phyloP scores from a whole-genome alignment of 192 early-diverging fungal genomes.

The Backusella morwellensis region DNA sequence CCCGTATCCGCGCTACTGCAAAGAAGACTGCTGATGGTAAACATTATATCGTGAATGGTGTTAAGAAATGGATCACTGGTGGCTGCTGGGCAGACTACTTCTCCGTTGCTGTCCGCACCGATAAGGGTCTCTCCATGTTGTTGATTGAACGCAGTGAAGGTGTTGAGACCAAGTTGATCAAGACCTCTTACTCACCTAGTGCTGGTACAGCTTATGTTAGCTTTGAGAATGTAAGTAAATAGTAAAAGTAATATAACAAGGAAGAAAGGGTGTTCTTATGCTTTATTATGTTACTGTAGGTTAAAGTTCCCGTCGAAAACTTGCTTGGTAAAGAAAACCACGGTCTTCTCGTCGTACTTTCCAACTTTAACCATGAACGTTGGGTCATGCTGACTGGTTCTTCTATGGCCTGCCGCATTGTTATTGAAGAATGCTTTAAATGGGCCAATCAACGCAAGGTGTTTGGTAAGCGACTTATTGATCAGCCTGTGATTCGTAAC shows the following conservation, averaged over 20 bases:
- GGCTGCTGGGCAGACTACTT: conserved; percentile 45
- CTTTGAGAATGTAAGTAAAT: conserved; percentile 53
- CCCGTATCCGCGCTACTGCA: conserved; percentile 67
- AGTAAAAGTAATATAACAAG: neutral
- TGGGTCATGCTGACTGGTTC: conserved; percentile 50
- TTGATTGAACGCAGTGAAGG: conserved; percentile 62
- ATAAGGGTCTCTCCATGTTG: conserved; percentile 62
- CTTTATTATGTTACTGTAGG: neutral
- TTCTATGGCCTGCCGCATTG: conserved; percentile 31
- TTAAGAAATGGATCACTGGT: conserved; percentile 85
- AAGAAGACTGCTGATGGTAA: conserved; percentile 63
- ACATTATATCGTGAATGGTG: conserved; percentile 80
- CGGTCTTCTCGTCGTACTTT: conserved; percentile 68
- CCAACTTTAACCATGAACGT: conserved; percentile 74
- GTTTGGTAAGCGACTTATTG: conserved; percentile 65
- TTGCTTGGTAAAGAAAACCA: conserved; percentile 61
- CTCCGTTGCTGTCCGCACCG: conserved; percentile 31
- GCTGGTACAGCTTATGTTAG: conserved; percentile 65
- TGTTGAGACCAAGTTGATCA: conserved; percentile 60
- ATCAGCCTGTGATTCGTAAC: conserved; percentile 69
- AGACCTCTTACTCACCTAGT: conserved; percentile 62
- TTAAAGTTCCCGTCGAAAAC: conserved; percentile 74
- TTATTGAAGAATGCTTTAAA: conserved; percentile 64
- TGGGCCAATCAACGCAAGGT: conserved; percentile 73
- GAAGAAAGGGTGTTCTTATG: neutral